Evolutionary conservation across 257 asterid species (phyloP), one percentile per base, ranked within the genome.

Genomic region (Solanum piurae): DNA sequence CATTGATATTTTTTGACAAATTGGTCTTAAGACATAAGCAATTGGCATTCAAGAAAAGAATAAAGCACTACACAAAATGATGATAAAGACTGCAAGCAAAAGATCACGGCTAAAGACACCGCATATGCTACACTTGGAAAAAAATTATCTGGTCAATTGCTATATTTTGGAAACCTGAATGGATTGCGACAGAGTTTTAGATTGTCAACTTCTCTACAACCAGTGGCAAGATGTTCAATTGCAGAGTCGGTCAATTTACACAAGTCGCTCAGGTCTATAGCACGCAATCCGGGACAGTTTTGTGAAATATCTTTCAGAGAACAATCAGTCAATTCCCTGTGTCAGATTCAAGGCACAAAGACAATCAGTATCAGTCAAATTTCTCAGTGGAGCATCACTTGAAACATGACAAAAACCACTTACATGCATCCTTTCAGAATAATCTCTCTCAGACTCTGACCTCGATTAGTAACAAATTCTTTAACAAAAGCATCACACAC

Each of bases 401-500:
- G 42, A 58, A 68, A 85, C 23, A 52, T 38, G 29, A 27, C 6
- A 2, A 44, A 29, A 27, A 88, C 84, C 82, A 94, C 99, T 55
- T 88, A 96, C 98, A 68, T 77, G 94, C 98, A 96, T 88, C 95
- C 92, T 72, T 94, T 91, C 86, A 96, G 90, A 90, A 88, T 90
- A 85, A 96, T 96, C 93, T 96, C 98, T 96, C 94, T 96, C 92
- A 96, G 89, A 89, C 88, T 93, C 92, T 87, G 91, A 89, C 98
- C 99, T 88, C 87, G 92, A 73, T 60, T 88, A 34, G 92, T 88
- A 86, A 91, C 83, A 68, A 95, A 87, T 87, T 83, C 88, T 87
- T 86, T 49, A 88, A 96, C 84, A 88, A 96, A 96, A 66, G 94
- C 93, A 92, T 96, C 98, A 83, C 89, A 90, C 40, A 95, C 95